Evolutionary conservation across 31 red algal genomes (phyloP).

Genomic region (Bonnemaisonia californica): DNA sequence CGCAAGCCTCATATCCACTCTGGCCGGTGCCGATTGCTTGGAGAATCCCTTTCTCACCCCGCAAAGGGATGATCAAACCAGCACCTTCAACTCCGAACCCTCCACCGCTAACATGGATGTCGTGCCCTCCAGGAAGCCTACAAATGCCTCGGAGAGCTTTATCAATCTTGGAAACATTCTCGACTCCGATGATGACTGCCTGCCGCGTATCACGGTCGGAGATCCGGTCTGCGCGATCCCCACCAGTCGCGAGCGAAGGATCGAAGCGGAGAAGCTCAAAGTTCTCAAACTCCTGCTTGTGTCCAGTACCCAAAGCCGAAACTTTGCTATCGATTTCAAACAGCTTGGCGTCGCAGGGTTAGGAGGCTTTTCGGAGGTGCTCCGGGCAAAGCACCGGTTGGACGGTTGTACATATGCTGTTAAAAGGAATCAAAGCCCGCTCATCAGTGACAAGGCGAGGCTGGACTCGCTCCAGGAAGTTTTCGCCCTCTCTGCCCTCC

Average conservation of each 20-base stretch:
- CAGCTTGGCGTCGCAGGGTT: slow-evolving; percentile 47
- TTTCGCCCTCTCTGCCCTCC: slow-evolving; percentile 73
- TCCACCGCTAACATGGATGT: not conserved
- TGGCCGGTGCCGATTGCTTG: slow-evolving; percentile 45
- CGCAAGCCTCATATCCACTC: slow-evolving; percentile 57
- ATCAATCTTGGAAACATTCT: slow-evolving; percentile 31
- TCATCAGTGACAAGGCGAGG: slow-evolving; percentile 40
- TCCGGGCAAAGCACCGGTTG: slow-evolving; percentile 72
- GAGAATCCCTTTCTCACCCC: slow-evolving; percentile 44
- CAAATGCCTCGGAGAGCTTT: slow-evolving; percentile 60
- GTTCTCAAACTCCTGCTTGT: slow-evolving; percentile 51
- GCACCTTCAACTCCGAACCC: not conserved
- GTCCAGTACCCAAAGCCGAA: slow-evolving; percentile 47
- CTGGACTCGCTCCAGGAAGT: slow-evolving; percentile 83
- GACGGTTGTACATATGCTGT: slow-evolving; percentile 93
- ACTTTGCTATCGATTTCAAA: slow-evolving; percentile 76
- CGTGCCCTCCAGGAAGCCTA: not conserved
- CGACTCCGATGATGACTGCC: not conserved
- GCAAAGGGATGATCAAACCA: not conserved
- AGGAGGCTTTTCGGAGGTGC: slow-evolving; percentile 87
- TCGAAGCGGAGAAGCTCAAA: slow-evolving; percentile 1
- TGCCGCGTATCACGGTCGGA: not conserved
- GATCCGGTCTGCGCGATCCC: not conserved
- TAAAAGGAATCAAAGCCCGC: slow-evolving; percentile 62
- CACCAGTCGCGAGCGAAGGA: not conserved